phyloP scores from a whole-genome alignment of 1,139 yeast species.

The Lodderomyces orthopsilosis region DNA sequence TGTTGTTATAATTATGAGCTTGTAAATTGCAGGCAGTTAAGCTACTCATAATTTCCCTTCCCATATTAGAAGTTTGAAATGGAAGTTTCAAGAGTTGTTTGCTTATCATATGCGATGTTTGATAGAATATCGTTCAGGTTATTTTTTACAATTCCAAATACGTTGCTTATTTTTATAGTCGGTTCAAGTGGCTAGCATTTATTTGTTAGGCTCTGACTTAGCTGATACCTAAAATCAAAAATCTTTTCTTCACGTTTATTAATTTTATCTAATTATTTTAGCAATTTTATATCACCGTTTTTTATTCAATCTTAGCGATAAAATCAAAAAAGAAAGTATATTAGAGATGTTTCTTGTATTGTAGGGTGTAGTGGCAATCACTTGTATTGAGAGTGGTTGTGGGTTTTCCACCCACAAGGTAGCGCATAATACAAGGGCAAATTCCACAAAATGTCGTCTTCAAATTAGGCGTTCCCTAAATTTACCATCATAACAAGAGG shows the following conservation, averaged over 20 bases:
- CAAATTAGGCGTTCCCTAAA: no score
- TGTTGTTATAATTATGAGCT: not conserved
- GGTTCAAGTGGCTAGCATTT: not conserved
- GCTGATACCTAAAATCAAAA: conserved; percentile 1
- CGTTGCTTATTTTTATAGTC: conserved; percentile 1
- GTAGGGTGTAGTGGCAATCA: no score
- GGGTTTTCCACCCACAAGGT: no score
- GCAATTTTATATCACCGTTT: conserved; percentile 1
- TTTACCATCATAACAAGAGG: not conserved
- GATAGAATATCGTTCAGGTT: not conserved
- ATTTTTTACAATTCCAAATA: not conserved
- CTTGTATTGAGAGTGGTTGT: no score
- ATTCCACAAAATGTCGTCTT: not conserved
- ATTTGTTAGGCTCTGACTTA: not conserved
- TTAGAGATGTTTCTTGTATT: no score
- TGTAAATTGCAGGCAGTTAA: conserved; percentile 1
- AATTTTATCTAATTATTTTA: not conserved
- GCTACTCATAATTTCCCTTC: not conserved
- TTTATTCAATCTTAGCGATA: not conserved
- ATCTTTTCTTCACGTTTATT: conserved; percentile 1
- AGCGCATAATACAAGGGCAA: not conserved
- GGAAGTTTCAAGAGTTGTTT: no score
- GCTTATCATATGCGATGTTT: no score
- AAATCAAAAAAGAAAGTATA: not conserved
- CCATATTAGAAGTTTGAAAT: not conserved